These are phyloP conservation scores for Toxicodendron radicans DNA, from an alignment of 345 rosid genomes.

Conservation along the genomic window DNA sequence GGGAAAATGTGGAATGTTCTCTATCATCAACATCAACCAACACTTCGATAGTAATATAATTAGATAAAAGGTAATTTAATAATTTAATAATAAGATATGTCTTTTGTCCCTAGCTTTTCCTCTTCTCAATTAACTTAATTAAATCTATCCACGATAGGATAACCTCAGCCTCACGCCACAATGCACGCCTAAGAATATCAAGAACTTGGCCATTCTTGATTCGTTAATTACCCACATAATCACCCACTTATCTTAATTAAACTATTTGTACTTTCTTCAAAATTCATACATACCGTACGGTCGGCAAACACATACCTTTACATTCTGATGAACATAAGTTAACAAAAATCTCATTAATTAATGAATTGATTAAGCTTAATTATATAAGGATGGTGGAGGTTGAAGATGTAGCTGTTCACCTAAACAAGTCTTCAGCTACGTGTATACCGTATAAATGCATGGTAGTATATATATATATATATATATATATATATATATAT, in stretches of 20 bases:
- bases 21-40: conserved; percentile 34
- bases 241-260: neutral
- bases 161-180: conserved; percentile 54
- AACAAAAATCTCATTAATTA: neutral
- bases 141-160: conserved; percentile 37
- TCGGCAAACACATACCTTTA: conserved; percentile 21
- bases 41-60: conserved; percentile 11
- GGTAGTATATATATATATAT: no score
- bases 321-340: conserved; percentile 17
- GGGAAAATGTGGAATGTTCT: conserved; percentile 32
- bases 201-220: conserved; percentile 23
- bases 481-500: no score
- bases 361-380: no score
- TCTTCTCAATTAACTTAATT: conserved; percentile 15
- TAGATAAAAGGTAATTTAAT: conserved; percentile 33
- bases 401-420: neutral
- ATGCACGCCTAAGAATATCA: conserved; percentile 25
- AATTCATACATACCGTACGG: conserved; percentile 4
- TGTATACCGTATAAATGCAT: conserved; percentile 3
- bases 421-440: neutral
- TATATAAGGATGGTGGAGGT: neutral
- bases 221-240: conserved; percentile 5
- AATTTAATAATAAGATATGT: conserved; percentile 23
- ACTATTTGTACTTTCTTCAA: neutral
- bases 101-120: conserved; percentile 25